Evolutionary conservation across 306 rosid genomes (phyloP), one percentile per base, ranked within the genome.

Genomic region (Astragalus glycyphyllos): DNA sequence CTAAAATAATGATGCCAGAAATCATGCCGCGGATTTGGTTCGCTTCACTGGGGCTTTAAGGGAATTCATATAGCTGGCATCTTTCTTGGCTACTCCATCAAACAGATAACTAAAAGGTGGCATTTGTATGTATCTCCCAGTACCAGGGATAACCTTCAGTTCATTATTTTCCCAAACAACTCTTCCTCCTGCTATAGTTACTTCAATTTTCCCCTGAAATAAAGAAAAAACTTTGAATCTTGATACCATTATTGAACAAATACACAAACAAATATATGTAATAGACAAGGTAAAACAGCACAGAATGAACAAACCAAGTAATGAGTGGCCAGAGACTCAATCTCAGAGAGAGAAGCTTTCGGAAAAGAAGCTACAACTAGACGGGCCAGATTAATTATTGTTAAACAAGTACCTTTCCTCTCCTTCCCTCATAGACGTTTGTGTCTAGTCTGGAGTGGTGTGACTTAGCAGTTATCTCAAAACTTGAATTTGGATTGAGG

Each of bases 371-470:
- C n/a, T n/a, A n/a, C n/a, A n/a, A n/a, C 46, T 64, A 31, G 41
- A 47, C 31, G 60, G 64, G 68, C 41, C 42, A 37, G 8, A 41
- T 31, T 13, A 51, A 41, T 31, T 13, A 51, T 49, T 59, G 54
- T 37, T 13, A 65, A 58, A 61, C 26, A 13, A 29, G 80, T 84
- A 93, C 98, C 97, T 93, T 93, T 76, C 97, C 98, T 80, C 62
- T 85, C 83, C 78, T 87, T 83, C 98, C 96, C 74, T 90, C 98
- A 0, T n/a, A 93, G 73, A 93, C 89, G 61, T 93, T 90, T 47
- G 97, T 89, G 77, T 93, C 94, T 65, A 89, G 49, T 82, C 74
- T 87, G 23, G 94, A 85, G 84, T 93, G 97, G 84, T 93, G 98
- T 40, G 86, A 83, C 81, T 87, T 83, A 12, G 97, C 80, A 49